Conservation (phyloP, 1,284 basidiomycete species). For the Ustilago nuda region DNA sequence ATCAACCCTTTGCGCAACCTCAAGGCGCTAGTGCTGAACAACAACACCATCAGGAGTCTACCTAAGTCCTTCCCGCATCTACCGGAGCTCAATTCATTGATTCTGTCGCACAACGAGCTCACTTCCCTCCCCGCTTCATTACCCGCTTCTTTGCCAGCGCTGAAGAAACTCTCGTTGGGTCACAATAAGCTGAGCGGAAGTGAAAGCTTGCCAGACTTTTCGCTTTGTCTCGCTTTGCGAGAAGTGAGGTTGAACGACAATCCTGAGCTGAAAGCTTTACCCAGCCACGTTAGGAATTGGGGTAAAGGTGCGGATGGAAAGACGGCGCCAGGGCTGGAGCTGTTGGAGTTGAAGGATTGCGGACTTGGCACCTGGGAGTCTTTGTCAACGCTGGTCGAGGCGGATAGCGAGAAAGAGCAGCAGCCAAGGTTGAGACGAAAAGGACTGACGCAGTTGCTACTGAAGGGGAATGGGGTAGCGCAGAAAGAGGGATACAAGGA, state of each 20-base stretch:
- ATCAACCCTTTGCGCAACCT: constrained; percentile 47
- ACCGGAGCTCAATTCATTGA: constrained; percentile 67
- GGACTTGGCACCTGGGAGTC: constrained; percentile 52
- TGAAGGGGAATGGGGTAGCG: constrained; percentile 59
- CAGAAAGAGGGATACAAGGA: constrained; percentile 40
- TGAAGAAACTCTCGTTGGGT: constrained; percentile 63
- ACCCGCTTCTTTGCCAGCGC: constrained; percentile 53
- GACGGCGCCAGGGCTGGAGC: constrained; percentile 54
- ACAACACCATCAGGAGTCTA: constrained; percentile 51
- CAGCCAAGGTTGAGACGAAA: constrained; percentile 34
- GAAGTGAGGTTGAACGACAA: constrained; percentile 64
- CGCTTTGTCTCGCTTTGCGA: constrained; percentile 53
- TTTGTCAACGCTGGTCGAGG: constrained; percentile 40
- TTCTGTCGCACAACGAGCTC: constrained; percentile 64
- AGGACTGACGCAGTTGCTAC: constrained; percentile 55
- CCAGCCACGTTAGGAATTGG: constrained; percentile 55
- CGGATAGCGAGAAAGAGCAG: constrained; percentile 14
- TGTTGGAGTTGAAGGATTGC: constrained; percentile 63
- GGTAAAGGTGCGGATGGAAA: constrained; percentile 60
- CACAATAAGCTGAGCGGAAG: constrained; percentile 55
- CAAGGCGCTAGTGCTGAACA: constrained; percentile 61
- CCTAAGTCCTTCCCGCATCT: constrained; percentile 54
- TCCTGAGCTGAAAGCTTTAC: constrained; percentile 36
- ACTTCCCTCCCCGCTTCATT: constrained; percentile 53
- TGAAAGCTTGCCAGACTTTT: constrained; percentile 60